Percentiles rank a stretch among this genome's conserved stretches.
These are phyloP conservation scores for Ophiobolus disseminans DNA, from an alignment of 2,329 filamentous ascomycete species.

Conservation along the genomic window DNA sequence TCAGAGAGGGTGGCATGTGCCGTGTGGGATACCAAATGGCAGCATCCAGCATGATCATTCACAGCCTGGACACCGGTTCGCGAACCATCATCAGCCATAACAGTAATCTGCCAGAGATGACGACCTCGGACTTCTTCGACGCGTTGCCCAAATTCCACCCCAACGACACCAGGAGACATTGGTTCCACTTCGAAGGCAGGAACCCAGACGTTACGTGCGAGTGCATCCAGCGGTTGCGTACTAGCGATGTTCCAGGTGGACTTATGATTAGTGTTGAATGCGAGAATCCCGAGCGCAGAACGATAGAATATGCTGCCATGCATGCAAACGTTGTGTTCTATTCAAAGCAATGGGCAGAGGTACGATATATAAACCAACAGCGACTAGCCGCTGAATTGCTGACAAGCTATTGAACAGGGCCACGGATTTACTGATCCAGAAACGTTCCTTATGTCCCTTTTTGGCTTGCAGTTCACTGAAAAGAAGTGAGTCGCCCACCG, in stretches of 20 bases:
- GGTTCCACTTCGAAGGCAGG: slow-evolving; percentile 80
- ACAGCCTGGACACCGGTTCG: slow-evolving; percentile 64
- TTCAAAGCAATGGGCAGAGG: slow-evolving; percentile 72
- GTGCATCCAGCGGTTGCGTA: slow-evolving; percentile 66
- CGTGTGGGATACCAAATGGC: slow-evolving; percentile 62
- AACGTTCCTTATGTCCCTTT: too few relatives aligned
- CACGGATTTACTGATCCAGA: too few relatives aligned
- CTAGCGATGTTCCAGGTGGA: slow-evolving; percentile 43
- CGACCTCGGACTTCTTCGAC: slow-evolving; percentile 63
- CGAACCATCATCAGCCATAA: slow-evolving; percentile 73
- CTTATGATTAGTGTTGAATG: slow-evolving; percentile 72
- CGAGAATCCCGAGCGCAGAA: slow-evolving; percentile 71
- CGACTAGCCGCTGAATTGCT: too few relatives aligned
- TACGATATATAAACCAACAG: too few relatives aligned
- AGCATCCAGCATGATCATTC: slow-evolving; percentile 74
- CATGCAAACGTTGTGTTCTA: slow-evolving; percentile 77
- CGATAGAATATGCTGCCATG: slow-evolving; percentile 65
- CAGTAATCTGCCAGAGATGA: slow-evolving; percentile 74
- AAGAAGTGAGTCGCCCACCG: too few relatives aligned
- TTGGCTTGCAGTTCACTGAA: too few relatives aligned
- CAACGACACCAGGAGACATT: slow-evolving; percentile 40
- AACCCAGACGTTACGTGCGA: slow-evolving; percentile 66
- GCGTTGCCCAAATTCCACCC: slow-evolving; percentile 48
- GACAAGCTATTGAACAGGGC: too few relatives aligned
- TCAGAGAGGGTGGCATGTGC: slow-evolving; percentile 64